Evolutionary conservation across 1,284 basidiomycete species (phyloP).

Genomic region (Ustilago tritici): DNA sequence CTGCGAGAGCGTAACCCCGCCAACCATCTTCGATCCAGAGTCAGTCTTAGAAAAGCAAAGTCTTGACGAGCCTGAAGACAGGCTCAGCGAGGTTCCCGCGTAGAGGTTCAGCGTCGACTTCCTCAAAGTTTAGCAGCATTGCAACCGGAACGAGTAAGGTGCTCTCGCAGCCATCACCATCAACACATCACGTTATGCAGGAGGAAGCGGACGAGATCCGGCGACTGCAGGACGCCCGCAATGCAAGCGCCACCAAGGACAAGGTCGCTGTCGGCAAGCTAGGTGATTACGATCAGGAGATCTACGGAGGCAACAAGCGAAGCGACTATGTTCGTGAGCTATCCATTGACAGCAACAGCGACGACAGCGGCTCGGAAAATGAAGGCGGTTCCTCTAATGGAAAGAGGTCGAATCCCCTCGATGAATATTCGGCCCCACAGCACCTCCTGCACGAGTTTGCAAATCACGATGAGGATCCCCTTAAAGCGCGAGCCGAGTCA

Average conservation of each 20-base stretch:
- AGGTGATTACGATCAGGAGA: conserved; percentile 55
- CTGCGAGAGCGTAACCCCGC: too few species aligned
- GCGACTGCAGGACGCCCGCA: conserved; percentile 52
- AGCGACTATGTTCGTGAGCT: conserved; percentile 60
- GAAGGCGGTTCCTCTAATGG: conserved; percentile 25
- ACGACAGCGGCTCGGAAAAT: conserved; percentile 51
- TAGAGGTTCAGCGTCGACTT: not conserved
- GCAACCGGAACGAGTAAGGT: too few species aligned
- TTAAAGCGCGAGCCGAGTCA: conserved; percentile 89
- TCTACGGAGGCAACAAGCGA: conserved; percentile 49
- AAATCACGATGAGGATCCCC: conserved; percentile 89
- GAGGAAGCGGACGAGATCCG: conserved; percentile 55
- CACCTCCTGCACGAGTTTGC: conserved; percentile 95
- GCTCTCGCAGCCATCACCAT: not conserved
- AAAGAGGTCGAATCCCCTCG: conserved; percentile 60
- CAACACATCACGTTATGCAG: conserved; percentile 30
- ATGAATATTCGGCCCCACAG: conserved; percentile 81
- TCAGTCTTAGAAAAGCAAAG: too few species aligned
- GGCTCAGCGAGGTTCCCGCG: not conserved
- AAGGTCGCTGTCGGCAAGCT: conserved; percentile 50
- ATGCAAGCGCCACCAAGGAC: conserved; percentile 36
- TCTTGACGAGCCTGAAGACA: too few species aligned
- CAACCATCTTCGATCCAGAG: too few species aligned
- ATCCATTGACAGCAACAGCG: conserved; percentile 35
- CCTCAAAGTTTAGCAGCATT: not conserved